Evolutionary conservation across 345 rosid genomes (phyloP), one percentile per base, ranked within the genome.

Genomic region (Acer negundo): DNA sequence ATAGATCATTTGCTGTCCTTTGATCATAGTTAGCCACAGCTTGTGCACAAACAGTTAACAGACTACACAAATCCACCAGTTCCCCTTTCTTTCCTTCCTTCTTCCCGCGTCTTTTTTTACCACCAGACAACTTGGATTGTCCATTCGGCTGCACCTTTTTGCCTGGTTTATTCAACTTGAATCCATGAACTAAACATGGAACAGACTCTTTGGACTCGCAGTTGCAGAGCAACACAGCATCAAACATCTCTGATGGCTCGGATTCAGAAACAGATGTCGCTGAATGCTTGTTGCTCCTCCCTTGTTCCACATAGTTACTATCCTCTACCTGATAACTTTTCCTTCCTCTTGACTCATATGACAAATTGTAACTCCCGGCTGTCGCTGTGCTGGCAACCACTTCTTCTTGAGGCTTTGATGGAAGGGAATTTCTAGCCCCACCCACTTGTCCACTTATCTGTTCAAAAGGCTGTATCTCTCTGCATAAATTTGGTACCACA

Each of bases 1-100:
- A 83, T 68, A 85, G 79, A 80, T 87, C 93, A 28, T 65, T 64
- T 6, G 97, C 90, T 65, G 88, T 85, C 46, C 85, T 80, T 38
- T 88, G 92, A 70, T 93, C 94, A 67, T 84, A 86, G 55, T 78
- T 88, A 19, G 92, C 84, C 40, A 90, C 91, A 22, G 97, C 84
- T 84, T 93, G 95, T 7, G 97, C 97, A 73, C 97, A 93, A 46
- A 82, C 89, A 77, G 82, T 87, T 77, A 93, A 67, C 0, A 86
- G 84, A 70, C 85, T 82, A 80, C 84, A 75, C 75, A 88, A 66
- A 81, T 91, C 95, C 53, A 88, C 91, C 65, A 87, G 70, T 67
- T 82, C 91, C 22, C 81, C 81, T 74, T 59, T 79, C 3, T 79
- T 73, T 23, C 77, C 80, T 31, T 75, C 67, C 66, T 53, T 70